Evolutionary conservation across 2,329 filamentous ascomycete species (phyloP).

Genomic region (Ophiostoma novo-ulmi): DNA sequence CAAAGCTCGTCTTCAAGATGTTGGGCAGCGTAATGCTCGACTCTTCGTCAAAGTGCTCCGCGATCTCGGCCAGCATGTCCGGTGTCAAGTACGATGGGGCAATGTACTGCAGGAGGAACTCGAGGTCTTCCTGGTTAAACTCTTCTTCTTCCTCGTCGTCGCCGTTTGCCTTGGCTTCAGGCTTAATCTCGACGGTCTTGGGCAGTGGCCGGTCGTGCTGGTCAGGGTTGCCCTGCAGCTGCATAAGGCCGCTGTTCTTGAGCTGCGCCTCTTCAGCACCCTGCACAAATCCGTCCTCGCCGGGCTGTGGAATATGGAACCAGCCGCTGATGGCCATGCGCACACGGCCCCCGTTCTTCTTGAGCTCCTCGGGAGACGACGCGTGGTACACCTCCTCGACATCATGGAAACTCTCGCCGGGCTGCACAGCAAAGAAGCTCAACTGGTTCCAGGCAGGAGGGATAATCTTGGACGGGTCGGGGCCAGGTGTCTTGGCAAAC

Average conservation of each 20-base stretch:
- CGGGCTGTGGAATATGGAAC: conserved; percentile 96
- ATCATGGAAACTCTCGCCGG: conserved; percentile 98
- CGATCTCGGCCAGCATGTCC: conserved; percentile 78
- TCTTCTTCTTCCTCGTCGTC: conserved; percentile 40
- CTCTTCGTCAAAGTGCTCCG: conserved; percentile 72
- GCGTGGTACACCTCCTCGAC: conserved; percentile 93
- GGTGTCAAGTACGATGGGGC: conserved; percentile 86
- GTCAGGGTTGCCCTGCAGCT: conserved; percentile 86
- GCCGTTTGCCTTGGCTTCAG: neutral
- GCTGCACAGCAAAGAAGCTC: conserved; percentile 96
- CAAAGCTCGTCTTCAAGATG: conserved; percentile 75
- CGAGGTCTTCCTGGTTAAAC: conserved; percentile 73
- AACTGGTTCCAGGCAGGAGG: conserved; percentile 96
- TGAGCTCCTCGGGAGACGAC: conserved; percentile 51
- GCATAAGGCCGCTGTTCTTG: conserved; percentile 84
- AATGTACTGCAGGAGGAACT: conserved; percentile 87
- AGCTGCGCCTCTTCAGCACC: conserved; percentile 85
- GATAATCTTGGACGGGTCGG: conserved; percentile 75
- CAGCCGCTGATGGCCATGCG: conserved; percentile 98
- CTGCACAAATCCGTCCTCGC: conserved; percentile 84
- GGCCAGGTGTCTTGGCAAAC: conserved; percentile 69
- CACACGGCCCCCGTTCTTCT: conserved; percentile 67
- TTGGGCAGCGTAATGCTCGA: conserved; percentile 77
- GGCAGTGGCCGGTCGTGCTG: conserved; percentile 77
- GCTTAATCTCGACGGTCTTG: conserved; percentile 42